Evolutionary conservation across 1,139 yeast species (phyloP).

Genomic region (Pneumocystis canis): DNA sequence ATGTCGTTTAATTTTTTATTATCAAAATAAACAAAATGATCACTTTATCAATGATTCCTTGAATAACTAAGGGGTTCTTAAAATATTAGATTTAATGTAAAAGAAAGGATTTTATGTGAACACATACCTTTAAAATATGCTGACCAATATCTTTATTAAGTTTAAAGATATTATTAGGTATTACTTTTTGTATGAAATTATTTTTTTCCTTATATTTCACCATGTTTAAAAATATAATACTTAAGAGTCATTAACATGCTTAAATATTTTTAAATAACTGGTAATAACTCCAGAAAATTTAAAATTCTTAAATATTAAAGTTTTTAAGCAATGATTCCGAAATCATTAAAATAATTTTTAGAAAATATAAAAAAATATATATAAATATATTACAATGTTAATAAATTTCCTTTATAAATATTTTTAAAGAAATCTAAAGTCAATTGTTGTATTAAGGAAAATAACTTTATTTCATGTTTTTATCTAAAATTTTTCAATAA

Average conservation of each 20-base stretch:
- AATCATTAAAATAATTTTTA: too few species aligned
- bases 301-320: too few species aligned
- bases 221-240: not conserved
- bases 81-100: constrained; percentile 22
- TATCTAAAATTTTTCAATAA: too few species aligned
- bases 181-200: not conserved
- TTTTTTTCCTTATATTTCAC: not conserved
- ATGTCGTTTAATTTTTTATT: not conserved
- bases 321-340: too few species aligned
- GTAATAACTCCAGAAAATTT: not conserved
- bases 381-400: too few species aligned
- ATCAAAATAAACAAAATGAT: not conserved
- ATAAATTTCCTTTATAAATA: too few species aligned
- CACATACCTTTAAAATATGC: constrained; percentile 39
- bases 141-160: constrained; percentile 95
- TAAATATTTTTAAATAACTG: not conserved
- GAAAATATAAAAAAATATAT: too few species aligned
- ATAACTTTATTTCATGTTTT: too few species aligned
- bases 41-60: constrained; percentile 83
- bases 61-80: constrained; percentile 91
- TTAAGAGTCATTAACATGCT: not conserved
- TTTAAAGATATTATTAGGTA: constrained; percentile 17
- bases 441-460: too few species aligned
- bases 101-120: not conserved
- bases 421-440: too few species aligned